Conservation (phyloP, 495 filamentous ascomycete species). For the Monascus purpureus region DNA sequence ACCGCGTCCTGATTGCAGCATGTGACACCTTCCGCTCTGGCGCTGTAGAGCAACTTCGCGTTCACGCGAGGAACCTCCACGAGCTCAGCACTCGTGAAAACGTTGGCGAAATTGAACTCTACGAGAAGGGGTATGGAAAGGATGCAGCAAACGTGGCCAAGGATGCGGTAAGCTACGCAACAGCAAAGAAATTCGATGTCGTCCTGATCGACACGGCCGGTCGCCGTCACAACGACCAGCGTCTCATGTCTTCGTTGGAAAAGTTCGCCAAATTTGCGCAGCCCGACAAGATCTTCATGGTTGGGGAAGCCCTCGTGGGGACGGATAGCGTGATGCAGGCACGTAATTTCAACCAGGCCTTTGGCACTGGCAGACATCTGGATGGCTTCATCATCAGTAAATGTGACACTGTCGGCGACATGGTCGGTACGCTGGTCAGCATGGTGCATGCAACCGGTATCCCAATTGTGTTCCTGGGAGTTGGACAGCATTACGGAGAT, state of each 20-base stretch:
- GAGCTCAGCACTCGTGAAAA: constrained; percentile 72
- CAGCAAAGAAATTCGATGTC: constrained; percentile 67
- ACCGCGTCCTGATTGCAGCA: constrained; percentile 86
- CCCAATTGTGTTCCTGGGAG: constrained; percentile 84
- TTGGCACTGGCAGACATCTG: constrained; percentile 62
- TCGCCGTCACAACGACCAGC: constrained; percentile 84
- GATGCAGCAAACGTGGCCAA: constrained; percentile 91
- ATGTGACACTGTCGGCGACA: constrained; percentile 96
- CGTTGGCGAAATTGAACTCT: constrained; percentile 68
- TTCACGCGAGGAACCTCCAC: constrained; percentile 81
- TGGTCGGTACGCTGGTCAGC: constrained; percentile 92
- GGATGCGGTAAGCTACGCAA: constrained; percentile 73
- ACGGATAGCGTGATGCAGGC: constrained; percentile 92
- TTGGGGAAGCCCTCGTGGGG: constrained; percentile 91
- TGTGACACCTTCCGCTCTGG: constrained; percentile 97
- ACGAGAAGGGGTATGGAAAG: constrained; percentile 94
- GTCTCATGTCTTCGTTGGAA: constrained; percentile 87
- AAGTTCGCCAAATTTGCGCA: constrained; percentile 93
- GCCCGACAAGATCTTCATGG: constrained; percentile 98
- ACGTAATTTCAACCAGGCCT: constrained; percentile 85
- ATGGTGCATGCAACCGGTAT: constrained; percentile 97
- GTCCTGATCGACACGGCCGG: constrained; percentile 96
- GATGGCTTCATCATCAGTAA: constrained; percentile 98
- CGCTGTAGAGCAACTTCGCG: constrained; percentile 90
- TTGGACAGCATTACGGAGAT: constrained; percentile 95